Base-by-base conservation (phyloP, 106 monocot genomes). In the Amphibolis antarctica region DNA sequence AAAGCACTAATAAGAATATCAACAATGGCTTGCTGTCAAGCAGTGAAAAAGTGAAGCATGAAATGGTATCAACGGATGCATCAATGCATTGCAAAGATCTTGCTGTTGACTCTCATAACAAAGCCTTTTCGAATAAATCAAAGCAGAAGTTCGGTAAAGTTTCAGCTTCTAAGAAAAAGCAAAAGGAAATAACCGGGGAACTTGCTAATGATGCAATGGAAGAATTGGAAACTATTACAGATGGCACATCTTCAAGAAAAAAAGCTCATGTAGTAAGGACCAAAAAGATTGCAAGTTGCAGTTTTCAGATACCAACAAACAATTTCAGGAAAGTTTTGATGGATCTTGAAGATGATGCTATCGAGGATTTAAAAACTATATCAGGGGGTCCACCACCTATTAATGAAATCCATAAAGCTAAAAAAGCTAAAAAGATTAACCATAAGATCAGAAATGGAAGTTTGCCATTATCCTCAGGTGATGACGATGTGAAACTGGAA, bases 81-180 rank as follows among this genome's bases (percentile, higher is more conserved):
- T 4, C 3, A 19, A 17, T 19, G 12, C n/a, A 49, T 49, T 49
- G 14, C 0, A 49, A 49, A 10, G 44, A 20, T 62, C 18, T 10
- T 5, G 1, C 21, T 44, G 1, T 36, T 67, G 1, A 42, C 24
- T 5, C 3, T 19, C 14, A 10, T 22, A 55, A 67, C 31, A 18
- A 67, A 23, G 29, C 20, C 13, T 28, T 13, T 44, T 19, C 43
- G 14, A 30, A 22, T 43, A 48, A 24, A 5, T 27, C 14, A 19
- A n/a, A 67, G 50, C 27, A 23, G 21, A 45, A 74, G 11, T 47
- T 59, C 49, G 69, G 48, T 62, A 64, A 77, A 56, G 21, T 75
- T 85, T 75, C 71, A 48, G 60, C 64, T 71, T 49, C 54, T 29
- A 47, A 75, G 53, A 30, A 65, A 50, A 74, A 70, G 51, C 59